A percentile compares a stretch with the other conserved stretches of the same genome.
Conservation (phyloP, 2,329 filamentous ascomycete species). For the Colletotrichum sp. region DNA sequence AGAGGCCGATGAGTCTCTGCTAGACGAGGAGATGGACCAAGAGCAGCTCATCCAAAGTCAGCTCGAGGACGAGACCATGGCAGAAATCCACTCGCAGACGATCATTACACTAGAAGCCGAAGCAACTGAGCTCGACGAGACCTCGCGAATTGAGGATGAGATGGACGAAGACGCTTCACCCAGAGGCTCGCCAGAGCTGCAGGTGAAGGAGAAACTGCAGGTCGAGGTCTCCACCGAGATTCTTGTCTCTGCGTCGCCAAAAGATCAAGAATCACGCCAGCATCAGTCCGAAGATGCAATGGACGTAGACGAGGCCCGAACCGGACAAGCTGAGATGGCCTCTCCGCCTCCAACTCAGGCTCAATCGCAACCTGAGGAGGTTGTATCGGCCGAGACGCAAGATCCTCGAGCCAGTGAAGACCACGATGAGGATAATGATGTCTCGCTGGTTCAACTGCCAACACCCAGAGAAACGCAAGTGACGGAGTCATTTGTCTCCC, state of each 20-base stretch:
- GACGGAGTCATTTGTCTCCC: not conserved
- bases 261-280: not conserved
- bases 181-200: not conserved
- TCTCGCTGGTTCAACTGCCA: not conserved
- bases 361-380: not conserved
- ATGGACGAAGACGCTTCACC: not conserved
- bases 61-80: constrained; percentile 29
- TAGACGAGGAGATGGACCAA: not conserved
- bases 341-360: not conserved
- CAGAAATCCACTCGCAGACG: constrained; percentile 35
- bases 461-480: constrained; percentile 11
- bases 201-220: not conserved
- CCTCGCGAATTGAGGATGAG: not conserved
- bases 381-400: not conserved
- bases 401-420: not conserved
- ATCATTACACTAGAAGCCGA: not conserved
- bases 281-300: not conserved
- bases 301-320: constrained; percentile 9
- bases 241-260: not conserved
- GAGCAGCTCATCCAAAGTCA: constrained; percentile 10
- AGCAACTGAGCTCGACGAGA: not conserved
- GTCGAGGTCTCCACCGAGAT: not conserved
- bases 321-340: not conserved
- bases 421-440: not conserved
- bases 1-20: constrained; percentile 8